phyloP scores from a whole-genome alignment of 371 early-diverging fungal genomes.

The Rhizopus stolonifer region DNA sequence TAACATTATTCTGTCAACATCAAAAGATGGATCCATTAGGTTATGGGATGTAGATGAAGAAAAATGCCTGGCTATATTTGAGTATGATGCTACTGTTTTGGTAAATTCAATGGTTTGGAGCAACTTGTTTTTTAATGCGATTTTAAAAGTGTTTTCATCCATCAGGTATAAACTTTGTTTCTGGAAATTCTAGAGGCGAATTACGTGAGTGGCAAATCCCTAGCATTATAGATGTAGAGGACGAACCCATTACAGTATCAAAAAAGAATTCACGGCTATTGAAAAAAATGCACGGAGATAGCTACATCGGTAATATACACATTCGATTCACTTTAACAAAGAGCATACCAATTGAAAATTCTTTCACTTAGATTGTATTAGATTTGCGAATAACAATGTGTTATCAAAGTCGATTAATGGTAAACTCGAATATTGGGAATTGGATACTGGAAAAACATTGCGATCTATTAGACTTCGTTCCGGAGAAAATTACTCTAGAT shows the following conservation, averaged over 20 bases:
- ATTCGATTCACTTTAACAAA: neutral
- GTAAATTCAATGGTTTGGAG: slow-evolving; percentile 34
- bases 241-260: slow-evolving; percentile 31
- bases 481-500: slow-evolving; percentile 44
- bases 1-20: slow-evolving; percentile 72
- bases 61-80: slow-evolving; percentile 64
- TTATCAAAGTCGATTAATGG: slow-evolving; percentile 76
- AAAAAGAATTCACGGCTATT: slow-evolving; percentile 36
- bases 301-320: slow-evolving; percentile 34
- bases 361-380: slow-evolving; percentile 55
- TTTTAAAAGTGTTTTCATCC: slow-evolving; percentile 65
- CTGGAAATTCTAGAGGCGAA: slow-evolving; percentile 58
- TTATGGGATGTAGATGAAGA: slow-evolving; percentile 82
- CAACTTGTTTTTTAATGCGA: neutral
- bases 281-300: slow-evolving; percentile 44
- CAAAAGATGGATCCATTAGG: slow-evolving; percentile 83
- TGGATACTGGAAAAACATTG: slow-evolving; percentile 41
- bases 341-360: neutral
- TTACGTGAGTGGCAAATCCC: slow-evolving; percentile 63
- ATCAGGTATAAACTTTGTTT: slow-evolving; percentile 54
- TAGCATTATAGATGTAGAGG: slow-evolving; percentile 12
- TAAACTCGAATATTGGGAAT: slow-evolving; percentile 73
- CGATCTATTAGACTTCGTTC: slow-evolving; percentile 39
- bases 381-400: slow-evolving; percentile 63
- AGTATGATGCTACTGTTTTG: slow-evolving; percentile 60